A percentile compares a stretch with the other conserved stretches of the same genome.
Evolutionary conservation across 306 rosid species (phyloP).

Genomic region (Lablab purpureus): DNA sequence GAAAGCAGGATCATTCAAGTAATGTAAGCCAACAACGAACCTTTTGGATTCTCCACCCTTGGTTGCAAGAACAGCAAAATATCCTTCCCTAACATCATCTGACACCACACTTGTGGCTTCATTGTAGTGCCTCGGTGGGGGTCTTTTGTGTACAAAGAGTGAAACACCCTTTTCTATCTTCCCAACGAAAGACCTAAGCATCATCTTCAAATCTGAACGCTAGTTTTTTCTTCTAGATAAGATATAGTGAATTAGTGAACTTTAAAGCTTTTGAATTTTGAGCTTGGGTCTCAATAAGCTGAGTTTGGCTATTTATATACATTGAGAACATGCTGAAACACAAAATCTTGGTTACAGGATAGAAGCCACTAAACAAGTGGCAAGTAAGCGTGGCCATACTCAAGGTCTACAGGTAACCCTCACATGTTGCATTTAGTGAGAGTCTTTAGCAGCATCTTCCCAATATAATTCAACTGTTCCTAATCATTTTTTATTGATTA

Average conservation of each 20-base stretch:
- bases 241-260: background rate
- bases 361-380: background rate
- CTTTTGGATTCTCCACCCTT: slow-evolving; percentile 59
- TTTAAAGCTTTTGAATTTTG: background rate
- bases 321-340: background rate
- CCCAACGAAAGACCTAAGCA: slow-evolving; percentile 39
- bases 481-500: too few relatives aligned
- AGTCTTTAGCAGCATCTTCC: too few relatives aligned
- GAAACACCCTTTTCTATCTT: slow-evolving; percentile 57
- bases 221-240: background rate
- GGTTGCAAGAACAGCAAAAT: slow-evolving; percentile 62
- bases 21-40: slow-evolving; percentile 55
- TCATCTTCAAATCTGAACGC: slow-evolving; percentile 31
- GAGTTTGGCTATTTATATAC: slow-evolving; percentile 26
- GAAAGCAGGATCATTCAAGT: slow-evolving; percentile 60
- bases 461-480: too few relatives aligned
- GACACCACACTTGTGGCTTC: background rate
- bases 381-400: background rate
- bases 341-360: background rate
- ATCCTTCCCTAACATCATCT: slow-evolving; percentile 19
- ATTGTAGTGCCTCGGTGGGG: background rate
- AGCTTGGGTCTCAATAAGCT: background rate
- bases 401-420: too few relatives aligned
- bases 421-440: too few relatives aligned
- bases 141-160: slow-evolving; percentile 39